These are phyloP conservation scores for Collybia mongolica DNA, from an alignment of 768 basidiomycete genomes.

Conservation along the genomic window DNA sequence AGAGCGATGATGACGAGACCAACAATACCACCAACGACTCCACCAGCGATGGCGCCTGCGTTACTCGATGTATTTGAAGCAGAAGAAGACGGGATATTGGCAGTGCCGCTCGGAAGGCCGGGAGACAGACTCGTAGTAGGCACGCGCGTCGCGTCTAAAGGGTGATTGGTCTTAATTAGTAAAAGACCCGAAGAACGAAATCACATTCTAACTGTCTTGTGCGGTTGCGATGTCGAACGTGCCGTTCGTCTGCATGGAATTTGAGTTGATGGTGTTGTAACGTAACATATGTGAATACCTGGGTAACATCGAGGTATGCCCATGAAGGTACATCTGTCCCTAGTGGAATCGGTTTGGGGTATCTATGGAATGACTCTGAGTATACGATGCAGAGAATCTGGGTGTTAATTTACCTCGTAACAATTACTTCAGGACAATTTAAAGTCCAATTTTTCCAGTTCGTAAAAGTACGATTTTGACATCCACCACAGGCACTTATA, in stretches of 20 bases:
- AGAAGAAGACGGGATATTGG: conserved; percentile 1
- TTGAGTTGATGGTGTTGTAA: neutral
- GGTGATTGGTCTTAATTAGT: neutral
- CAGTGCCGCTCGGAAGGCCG: conserved; percentile 1
- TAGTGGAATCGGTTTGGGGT: conserved; percentile 39
- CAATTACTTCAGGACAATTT: conserved; percentile 33
- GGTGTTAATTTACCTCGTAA: conserved; percentile 24
- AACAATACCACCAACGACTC: conserved; percentile 53
- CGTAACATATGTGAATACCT: conserved; percentile 21
- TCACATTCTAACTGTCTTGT: conserved; percentile 6
- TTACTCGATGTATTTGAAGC: conserved; percentile 16
- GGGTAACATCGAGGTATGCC: conserved; percentile 54
- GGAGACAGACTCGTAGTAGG: conserved; percentile 13
- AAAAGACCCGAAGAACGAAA: neutral
- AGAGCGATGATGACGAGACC: conserved; percentile 37
- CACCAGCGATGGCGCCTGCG: conserved; percentile 63
- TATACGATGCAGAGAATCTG: neutral
- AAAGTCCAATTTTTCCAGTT: conserved; percentile 36
- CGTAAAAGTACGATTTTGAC: conserved; percentile 45
- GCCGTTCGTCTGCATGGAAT: conserved; percentile 15
- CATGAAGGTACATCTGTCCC: conserved; percentile 49
- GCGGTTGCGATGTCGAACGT: conserved; percentile 36
- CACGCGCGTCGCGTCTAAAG: conserved; percentile 5
- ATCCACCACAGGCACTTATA: conserved; percentile 58
- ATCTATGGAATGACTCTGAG: conserved; percentile 29